Base-by-base conservation (phyloP, 306 rosid genomes). In the Biancaea sappan region DNA sequence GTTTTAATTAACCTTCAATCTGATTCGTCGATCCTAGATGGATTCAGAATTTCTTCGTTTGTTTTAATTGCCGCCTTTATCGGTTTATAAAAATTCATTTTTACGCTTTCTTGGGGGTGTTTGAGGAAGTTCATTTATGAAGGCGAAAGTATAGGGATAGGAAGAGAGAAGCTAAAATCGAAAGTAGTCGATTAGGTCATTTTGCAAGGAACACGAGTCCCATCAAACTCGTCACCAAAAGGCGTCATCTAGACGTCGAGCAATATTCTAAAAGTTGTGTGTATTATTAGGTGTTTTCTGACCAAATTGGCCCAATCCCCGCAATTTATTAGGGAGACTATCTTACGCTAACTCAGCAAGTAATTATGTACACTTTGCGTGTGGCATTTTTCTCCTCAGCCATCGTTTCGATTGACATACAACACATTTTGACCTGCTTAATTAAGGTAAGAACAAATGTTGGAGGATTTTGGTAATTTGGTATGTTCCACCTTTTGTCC, bases 171-270 rank as follows among this genome's bases (percentile, higher is more conserved):
- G 61, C 67, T 35, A 37, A 56, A 66, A 77, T 64, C 68, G 47
- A 76, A 83, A 83, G 82, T 14, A 72, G 80, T 74, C 76, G 75
- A 75, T 83, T 67, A 71, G 79, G 79, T 76, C 54, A 15, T 52
- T 28, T 38, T 51, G 40, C 81, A 59, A 77, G 82, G 76, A 81
- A 69, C 66, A 48, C 65, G 67, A 65, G 78, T 75, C 34, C 16
- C 4, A 41, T 41, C 50, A n/a, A n/a, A n/a, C n/a, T n/a, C n/a
- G n/a, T n/a, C n/a, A n/a, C n/a, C n/a, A n/a, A n/a, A n/a, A n/a
- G n/a, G n/a, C n/a, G n/a, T n/a, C 4, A 41, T 41, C 50, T 6
- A 3, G 3, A 62, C n/a, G 37, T 62, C n/a, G 53, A 62, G 31
- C 44, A 48, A 18, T 31, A 13, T 31, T 19, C 43, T 26, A 3